Evolutionary conservation across 73 alveolate genomes (phyloP).

Genomic region (Stentor coeruleus): DNA sequence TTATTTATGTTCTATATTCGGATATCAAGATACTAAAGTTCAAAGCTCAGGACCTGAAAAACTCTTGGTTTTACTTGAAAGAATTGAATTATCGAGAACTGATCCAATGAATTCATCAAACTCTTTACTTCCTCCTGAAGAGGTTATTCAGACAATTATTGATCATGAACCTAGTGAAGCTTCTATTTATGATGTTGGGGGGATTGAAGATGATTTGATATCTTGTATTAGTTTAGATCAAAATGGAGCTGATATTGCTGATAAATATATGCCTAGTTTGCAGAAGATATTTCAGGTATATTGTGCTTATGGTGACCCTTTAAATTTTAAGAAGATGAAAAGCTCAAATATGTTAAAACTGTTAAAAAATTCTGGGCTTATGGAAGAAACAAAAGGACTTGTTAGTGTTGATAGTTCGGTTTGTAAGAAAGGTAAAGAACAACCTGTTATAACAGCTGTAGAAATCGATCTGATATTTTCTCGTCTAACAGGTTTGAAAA

Average conservation of each 20-base stretch:
- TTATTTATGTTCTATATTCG: neutral
- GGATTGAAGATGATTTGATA: neutral
- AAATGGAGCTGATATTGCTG: slow-evolving; percentile 15
- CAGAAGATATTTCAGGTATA: slow-evolving; percentile 50
- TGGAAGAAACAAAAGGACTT: slow-evolving; percentile 7
- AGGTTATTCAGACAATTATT: neutral
- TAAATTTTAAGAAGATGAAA: slow-evolving; percentile 49
- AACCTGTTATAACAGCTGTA: neutral
- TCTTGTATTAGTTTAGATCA: neutral
- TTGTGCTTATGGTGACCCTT: slow-evolving; percentile 59
- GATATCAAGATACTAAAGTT: neutral
- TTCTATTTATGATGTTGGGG: too few species aligned
- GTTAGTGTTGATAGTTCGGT: neutral
- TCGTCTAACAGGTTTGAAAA: neutral
- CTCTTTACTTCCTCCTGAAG: neutral
- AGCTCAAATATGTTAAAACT: slow-evolving; percentile 52
- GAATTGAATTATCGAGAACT: slow-evolving; percentile 62
- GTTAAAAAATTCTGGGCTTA: slow-evolving; percentile 45
- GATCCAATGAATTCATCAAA: neutral
- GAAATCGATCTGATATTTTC: slow-evolving; percentile 24
- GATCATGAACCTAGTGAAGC: neutral
- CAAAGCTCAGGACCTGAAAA: slow-evolving; percentile 30
- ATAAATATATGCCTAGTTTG: slow-evolving; percentile 36
- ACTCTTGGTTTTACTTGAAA: slow-evolving; percentile 51
- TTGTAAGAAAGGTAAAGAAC: neutral